phyloP scores from a whole-genome alignment of 2,329 filamentous ascomycete species.

The Thermomyces lanuginosus region DNA sequence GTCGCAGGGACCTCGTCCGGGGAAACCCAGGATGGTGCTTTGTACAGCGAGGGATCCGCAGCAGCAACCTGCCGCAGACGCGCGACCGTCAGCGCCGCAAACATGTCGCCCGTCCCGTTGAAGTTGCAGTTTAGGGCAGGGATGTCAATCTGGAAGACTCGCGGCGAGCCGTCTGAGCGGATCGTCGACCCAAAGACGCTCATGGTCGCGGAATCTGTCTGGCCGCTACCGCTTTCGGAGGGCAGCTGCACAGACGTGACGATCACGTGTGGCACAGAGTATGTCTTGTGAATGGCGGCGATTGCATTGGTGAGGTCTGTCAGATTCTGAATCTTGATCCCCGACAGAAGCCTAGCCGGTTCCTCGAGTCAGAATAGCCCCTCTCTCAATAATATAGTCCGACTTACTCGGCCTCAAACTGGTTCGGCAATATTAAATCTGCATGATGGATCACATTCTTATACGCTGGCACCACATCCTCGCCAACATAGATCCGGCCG shows the following conservation, averaged over 20 bases:
- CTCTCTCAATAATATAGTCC: neutral
- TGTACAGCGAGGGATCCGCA: slow-evolving; percentile 31
- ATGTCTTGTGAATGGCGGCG: slow-evolving; percentile 56
- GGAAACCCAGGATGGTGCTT: slow-evolving; percentile 54
- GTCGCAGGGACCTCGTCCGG: slow-evolving; percentile 51
- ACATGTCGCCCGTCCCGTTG: slow-evolving; percentile 95
- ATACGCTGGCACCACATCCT: slow-evolving; percentile 84
- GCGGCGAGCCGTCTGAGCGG: slow-evolving; percentile 44
- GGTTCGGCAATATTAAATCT: slow-evolving; percentile 86
- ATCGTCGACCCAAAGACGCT: slow-evolving; percentile 65
- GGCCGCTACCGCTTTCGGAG: slow-evolving; percentile 30
- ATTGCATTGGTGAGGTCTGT: slow-evolving; percentile 57
- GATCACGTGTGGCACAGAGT: slow-evolving; percentile 70
- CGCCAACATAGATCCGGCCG: slow-evolving; percentile 74
- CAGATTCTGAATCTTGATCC: slow-evolving; percentile 66
- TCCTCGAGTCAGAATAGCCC: neutral
- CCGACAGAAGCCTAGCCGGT: slow-evolving; percentile 54
- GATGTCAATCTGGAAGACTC: slow-evolving; percentile 79
- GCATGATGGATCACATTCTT: slow-evolving; percentile 62
- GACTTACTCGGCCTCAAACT: slow-evolving; percentile 89
- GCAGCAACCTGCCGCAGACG: slow-evolving; percentile 61
- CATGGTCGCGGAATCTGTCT: slow-evolving; percentile 32
- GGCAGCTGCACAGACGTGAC: slow-evolving; percentile 78
- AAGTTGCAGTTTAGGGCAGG: slow-evolving; percentile 87
- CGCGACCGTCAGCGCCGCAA: slow-evolving; percentile 76